Evolutionary conservation across 345 rosid species (phyloP).

Genomic region (Bruguiera gymnorhiza): DNA sequence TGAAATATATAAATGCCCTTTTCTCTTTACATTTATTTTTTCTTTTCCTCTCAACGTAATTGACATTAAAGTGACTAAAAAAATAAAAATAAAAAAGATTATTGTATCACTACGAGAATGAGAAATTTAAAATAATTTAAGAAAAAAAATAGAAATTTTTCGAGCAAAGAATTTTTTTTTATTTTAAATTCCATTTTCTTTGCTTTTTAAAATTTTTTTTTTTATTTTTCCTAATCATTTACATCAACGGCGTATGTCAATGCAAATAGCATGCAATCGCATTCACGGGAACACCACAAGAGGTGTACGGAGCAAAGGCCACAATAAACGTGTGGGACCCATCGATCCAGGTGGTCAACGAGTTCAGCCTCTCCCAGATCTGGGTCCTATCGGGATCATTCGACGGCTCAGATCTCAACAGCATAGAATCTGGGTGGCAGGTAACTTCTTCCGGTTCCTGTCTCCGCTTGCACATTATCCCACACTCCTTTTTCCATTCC

Average conservation of each 20-base stretch:
- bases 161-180: not conserved
- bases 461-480: slow-evolving; percentile 18
- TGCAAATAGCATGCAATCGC: slow-evolving; percentile 32
- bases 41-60: too few species aligned
- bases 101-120: too few species aligned
- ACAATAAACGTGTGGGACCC: slow-evolving; percentile 42
- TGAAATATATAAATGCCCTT: not conserved
- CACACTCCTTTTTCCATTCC: not conserved
- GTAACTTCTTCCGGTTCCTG: slow-evolving; percentile 37
- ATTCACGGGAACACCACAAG: slow-evolving; percentile 26
- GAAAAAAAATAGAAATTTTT: too few species aligned
- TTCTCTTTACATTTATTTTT: too few species aligned
- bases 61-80: too few species aligned
- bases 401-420: slow-evolving; percentile 40
- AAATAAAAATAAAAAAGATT: too few species aligned
- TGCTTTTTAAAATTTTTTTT: not conserved
- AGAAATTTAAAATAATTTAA: too few species aligned
- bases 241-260: not conserved
- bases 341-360: slow-evolving; percentile 29
- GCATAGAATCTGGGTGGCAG: slow-evolving; percentile 44
- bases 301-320: slow-evolving; percentile 32
- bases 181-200: not conserved
- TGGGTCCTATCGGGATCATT: slow-evolving; percentile 39
- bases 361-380: slow-evolving; percentile 38
- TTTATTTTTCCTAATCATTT: not conserved